These are phyloP conservation scores for Echinosophora koreensis DNA, from an alignment of 306 rosid genomes.

Conservation along the genomic window DNA sequence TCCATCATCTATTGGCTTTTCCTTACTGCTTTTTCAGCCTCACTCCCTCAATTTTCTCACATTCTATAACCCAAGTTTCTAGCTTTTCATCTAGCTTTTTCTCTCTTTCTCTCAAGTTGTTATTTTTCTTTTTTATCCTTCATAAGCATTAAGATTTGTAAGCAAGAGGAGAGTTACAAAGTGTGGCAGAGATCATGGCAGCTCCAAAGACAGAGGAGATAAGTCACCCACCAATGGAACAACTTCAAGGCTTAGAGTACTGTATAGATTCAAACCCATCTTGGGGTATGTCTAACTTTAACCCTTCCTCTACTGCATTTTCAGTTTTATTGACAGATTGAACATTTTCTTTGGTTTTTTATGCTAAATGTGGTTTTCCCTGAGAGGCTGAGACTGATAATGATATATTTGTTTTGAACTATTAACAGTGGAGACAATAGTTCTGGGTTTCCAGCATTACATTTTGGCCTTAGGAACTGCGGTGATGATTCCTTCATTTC, in stretches of 20 bases:
- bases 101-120: conserved; percentile 13
- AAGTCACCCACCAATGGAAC: conserved; percentile 93
- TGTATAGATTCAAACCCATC: conserved; percentile 97
- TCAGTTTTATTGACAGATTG: conserved; percentile 10
- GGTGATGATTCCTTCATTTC: conserved; percentile 97
- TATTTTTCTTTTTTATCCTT: conserved; percentile 35
- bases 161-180: conserved; percentile 41
- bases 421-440: conserved; percentile 84
- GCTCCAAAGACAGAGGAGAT: conserved; percentile 85
- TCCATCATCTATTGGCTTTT: conserved; percentile 42
- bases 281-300: conserved; percentile 73
- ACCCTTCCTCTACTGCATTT: conserved; percentile 41
- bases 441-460: conserved; percentile 97
- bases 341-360: not conserved
- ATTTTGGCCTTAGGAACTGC: conserved; percentile 97
- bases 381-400: not conserved
- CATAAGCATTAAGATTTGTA: conserved; percentile 46
- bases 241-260: conserved; percentile 97
- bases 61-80: conserved; percentile 24
- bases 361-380: not conserved
- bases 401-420: conserved; percentile 41
- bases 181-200: conserved; percentile 64
- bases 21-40: conserved; percentile 51
- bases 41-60: conserved; percentile 41
- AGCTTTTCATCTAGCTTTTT: conserved; percentile 23